A percentile compares a stretch with the other conserved stretches of the same genome.
phyloP scores from a whole-genome alignment of 371 early-diverging fungal genomes.

The Rhizomucor miehei region DNA sequence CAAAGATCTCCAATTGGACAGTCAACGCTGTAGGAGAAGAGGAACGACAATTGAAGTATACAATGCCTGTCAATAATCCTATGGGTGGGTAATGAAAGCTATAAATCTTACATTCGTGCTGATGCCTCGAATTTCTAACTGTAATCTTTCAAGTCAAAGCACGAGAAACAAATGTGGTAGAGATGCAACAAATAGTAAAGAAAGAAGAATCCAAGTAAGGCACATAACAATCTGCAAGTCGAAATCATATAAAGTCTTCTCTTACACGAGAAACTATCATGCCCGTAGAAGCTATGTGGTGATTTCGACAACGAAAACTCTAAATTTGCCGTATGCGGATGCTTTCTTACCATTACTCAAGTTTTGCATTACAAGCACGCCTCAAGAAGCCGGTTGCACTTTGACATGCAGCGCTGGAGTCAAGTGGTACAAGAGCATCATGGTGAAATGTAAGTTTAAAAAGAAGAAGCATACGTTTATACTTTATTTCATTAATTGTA shows the following conservation, averaged over 20 bases:
- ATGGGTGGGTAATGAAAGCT: conserved; percentile 25
- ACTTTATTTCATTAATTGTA: neutral
- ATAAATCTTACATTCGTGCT: too few relatives aligned
- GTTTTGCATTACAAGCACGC: conserved; percentile 48
- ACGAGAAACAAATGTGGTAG: conserved; percentile 54
- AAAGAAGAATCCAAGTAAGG: conserved; percentile 32
- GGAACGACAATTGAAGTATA: conserved; percentile 43
- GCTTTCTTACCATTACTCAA: conserved; percentile 51
- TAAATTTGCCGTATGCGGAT: conserved; percentile 54
- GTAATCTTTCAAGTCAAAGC: conserved; percentile 36
- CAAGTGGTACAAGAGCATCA: conserved; percentile 51
- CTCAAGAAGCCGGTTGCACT: conserved; percentile 22
- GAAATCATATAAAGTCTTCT: neutral
- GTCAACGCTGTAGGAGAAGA: conserved; percentile 12
- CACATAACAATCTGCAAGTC: neutral
- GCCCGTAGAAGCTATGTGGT: conserved; percentile 31
- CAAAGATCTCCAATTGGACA: conserved; percentile 20
- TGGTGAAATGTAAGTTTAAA: conserved; percentile 41
- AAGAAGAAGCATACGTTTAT: neutral
- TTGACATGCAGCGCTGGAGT: conserved; percentile 49
- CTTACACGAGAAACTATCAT: neutral
- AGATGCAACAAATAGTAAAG: conserved; percentile 40
- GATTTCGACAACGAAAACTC: conserved; percentile 36
- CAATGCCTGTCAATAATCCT: conserved; percentile 57
- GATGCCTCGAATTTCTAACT: too few relatives aligned